These are phyloP conservation scores for Hypoxylon fragiforme DNA, from an alignment of 495 filamentous ascomycete genomes.

Conservation along the genomic window DNA sequence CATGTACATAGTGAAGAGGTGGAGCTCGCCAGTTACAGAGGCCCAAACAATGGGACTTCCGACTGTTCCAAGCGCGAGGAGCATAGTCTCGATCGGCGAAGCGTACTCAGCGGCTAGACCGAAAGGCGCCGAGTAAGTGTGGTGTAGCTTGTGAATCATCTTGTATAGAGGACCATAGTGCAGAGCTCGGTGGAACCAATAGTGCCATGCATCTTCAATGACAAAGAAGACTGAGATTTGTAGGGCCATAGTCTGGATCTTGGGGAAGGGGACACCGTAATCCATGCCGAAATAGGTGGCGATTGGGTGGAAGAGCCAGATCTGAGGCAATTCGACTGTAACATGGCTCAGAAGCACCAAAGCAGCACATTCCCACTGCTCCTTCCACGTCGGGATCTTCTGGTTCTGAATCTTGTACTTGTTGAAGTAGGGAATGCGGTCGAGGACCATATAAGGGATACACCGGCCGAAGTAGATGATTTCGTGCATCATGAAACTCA, in stretches of 20 bases:
- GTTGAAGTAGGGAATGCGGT: conserved; percentile 81
- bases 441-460: conserved; percentile 92
- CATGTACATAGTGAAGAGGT: conserved; percentile 95
- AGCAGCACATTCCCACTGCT: conserved; percentile 92
- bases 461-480: conserved; percentile 90
- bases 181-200: conserved; percentile 91
- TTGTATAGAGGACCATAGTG: conserved; percentile 97
- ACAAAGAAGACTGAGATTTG: conserved; percentile 96
- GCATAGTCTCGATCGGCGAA: conserved; percentile 95
- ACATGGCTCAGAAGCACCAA: conserved; percentile 92
- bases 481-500: conserved; percentile 97
- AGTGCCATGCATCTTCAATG: conserved; percentile 97
- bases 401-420: conserved; percentile 91
- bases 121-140: conserved; percentile 96
- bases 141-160: conserved; percentile 96
- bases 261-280: conserved; percentile 88
- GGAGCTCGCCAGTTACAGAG: conserved; percentile 78
- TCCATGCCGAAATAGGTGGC: conserved; percentile 88
- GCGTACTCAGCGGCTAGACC: conserved; percentile 97
- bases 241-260: conserved; percentile 78
- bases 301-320: conserved; percentile 99
- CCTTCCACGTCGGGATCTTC: conserved; percentile 85
- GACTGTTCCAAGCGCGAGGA: conserved; percentile 91
- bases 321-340: conserved; percentile 96
- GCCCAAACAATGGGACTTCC: conserved; percentile 84